Evolutionary conservation across 306 rosid species (phyloP), one percentile per base, ranked within the genome.

Genomic region (Abrus precatorius): DNA sequence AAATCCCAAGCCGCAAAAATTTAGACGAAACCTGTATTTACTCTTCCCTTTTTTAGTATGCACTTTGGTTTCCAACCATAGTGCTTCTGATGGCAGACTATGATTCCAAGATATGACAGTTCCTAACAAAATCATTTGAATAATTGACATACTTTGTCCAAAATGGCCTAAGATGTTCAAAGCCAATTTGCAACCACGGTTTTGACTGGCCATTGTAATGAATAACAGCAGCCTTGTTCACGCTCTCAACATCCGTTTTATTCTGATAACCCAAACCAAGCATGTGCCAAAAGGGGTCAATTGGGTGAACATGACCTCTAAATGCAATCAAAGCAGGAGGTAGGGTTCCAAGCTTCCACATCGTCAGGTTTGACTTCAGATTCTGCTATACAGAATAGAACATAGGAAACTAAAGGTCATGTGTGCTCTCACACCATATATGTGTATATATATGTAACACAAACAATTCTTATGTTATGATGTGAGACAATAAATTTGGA

Each of bases 271-370:
- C 99, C 91, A 96, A 89, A 56, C 99, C 99, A 69, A 96, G 98
- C 97, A 96, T 61, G 84, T 96, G 98, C 99, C 99, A 96, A 32
- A 89, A 85, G 9, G 94, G 92, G 63, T 93, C 98, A 77, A 96
- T 93, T 27, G 94, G 89, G 69, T 85, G 92, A 88, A 96, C 93
- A 67, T 90, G 97, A 83, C 97, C 98, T 88, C 72, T 89, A 82
- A 96, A 96, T 61, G 97, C 99, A 84, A 96, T 92, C 86, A 96
- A 88, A 70, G 99, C 99, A 30, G 99, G 99, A 6, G 99, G 99
- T 61, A 96, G 85, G 70, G 99, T 96, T 67, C 99, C 99, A 59
- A 96, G 94, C 89, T 89, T 93, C 99, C 99, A 96, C 89, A 96
- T 89, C 27, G 97, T 89, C 61, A 96, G 81, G 86, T 93, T 93